A percentile compares a stretch with the other conserved stretches of the same genome.
Conservation (phyloP, 352 stramenopile species). For the Phytophthora sp. region DNA sequence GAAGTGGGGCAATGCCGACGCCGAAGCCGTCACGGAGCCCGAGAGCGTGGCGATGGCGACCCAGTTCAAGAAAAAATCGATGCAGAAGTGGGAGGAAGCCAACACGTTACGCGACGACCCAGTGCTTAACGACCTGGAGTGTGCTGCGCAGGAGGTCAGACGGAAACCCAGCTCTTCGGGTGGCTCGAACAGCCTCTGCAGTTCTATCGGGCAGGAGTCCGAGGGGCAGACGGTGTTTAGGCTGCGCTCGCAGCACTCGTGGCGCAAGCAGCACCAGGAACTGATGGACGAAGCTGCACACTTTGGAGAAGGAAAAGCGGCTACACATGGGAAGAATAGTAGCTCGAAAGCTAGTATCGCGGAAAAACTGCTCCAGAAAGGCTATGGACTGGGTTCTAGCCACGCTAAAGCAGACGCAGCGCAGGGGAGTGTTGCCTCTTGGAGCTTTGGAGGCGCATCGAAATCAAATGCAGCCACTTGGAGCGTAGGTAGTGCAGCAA, state of each 20-base stretch:
- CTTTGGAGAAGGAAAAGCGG: slow-evolving; percentile 24
- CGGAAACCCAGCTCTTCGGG: slow-evolving; percentile 24
- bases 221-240: slow-evolving; percentile 46
- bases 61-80: slow-evolving; percentile 56
- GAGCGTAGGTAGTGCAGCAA: background rate
- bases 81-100: slow-evolving; percentile 45
- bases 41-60: slow-evolving; percentile 50
- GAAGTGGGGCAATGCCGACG: slow-evolving; percentile 25
- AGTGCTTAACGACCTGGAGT: slow-evolving; percentile 49
- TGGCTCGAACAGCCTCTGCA: slow-evolving; percentile 12
- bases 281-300: slow-evolving; percentile 41
- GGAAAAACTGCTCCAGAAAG: slow-evolving; percentile 52
- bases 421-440: background rate
- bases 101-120: slow-evolving; percentile 58
- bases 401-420: slow-evolving; percentile 7
- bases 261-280: slow-evolving; percentile 58
- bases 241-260: slow-evolving; percentile 65
- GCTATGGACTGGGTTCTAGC: slow-evolving; percentile 51
- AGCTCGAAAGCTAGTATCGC: slow-evolving; percentile 40
- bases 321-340: background rate
- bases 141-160: slow-evolving; percentile 18
- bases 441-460: background rate
- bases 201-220: slow-evolving; percentile 10
- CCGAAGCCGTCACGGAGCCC: slow-evolving; percentile 24
- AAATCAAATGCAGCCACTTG: background rate